These are phyloP conservation scores for Panicum virgatum DNA, from an alignment of 202 grass and related monocot genomes.

Conservation along the genomic window DNA sequence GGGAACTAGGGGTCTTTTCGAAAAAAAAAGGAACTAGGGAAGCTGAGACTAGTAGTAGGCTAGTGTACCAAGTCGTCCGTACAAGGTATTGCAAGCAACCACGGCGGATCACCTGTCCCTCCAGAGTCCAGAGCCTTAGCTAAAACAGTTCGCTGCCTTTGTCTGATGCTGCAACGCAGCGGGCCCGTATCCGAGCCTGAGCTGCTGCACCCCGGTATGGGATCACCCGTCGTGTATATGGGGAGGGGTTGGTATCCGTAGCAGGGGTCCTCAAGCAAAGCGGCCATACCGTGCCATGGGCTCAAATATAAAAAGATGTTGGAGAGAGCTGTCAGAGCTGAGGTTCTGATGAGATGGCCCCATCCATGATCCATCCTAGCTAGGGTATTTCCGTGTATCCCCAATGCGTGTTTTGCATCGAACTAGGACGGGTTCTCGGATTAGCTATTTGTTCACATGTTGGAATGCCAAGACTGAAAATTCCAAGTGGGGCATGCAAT, in stretches of 20 bases:
- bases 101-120: neutral
- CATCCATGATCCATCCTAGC: neutral
- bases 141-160: slow-evolving; percentile 16
- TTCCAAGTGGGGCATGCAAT: neutral
- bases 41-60: neutral
- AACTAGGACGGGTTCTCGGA: neutral
- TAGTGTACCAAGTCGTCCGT: neutral
- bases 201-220: neutral
- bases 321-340: neutral
- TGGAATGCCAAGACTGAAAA: neutral
- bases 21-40: too few relatives aligned
- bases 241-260: neutral
- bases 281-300: neutral
- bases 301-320: neutral
- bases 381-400: neutral
- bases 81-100: slow-evolving; percentile 27
- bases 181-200: too few relatives aligned
- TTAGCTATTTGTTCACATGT: neutral
- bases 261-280: neutral
- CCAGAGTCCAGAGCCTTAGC: slow-evolving; percentile 20
- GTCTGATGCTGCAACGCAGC: slow-evolving; percentile 2
- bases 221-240: neutral
- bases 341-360: neutral
- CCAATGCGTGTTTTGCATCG: neutral
- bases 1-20: too few relatives aligned